Percentiles rank a stretch among this genome's conserved stretches.
phyloP scores from a whole-genome alignment of 805 yeast species.

The Peterozyma toletana region DNA sequence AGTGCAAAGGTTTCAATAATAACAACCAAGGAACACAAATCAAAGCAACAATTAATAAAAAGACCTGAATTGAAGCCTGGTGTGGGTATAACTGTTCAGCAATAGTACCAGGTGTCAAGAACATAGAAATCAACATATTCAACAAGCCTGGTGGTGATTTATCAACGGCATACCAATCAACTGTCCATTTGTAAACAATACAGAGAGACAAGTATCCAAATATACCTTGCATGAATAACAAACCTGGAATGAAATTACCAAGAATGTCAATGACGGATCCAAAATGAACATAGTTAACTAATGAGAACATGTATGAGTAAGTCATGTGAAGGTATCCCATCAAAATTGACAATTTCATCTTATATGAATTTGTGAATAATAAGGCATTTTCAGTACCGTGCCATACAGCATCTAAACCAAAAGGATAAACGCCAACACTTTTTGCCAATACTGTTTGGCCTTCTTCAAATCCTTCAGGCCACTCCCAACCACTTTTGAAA shows the following conservation, averaged over 20 bases:
- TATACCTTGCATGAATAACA: constrained; percentile 68
- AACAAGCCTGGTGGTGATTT: constrained; percentile 66
- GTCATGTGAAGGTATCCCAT: constrained; percentile 76
- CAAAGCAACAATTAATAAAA: constrained; percentile 50
- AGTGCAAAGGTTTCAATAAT: constrained; percentile 53
- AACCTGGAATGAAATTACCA: constrained; percentile 70
- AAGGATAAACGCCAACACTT: constrained; percentile 43
- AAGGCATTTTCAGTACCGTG: constrained; percentile 74
- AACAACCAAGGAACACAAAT: constrained; percentile 73
- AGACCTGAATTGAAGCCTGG: constrained; percentile 53
- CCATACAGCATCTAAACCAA: constrained; percentile 72
- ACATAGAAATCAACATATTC: constrained; percentile 73
- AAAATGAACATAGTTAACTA: constrained; percentile 54
- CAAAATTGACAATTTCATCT: constrained; percentile 68
- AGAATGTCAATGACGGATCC: constrained; percentile 55
- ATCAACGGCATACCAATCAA: constrained; percentile 58
- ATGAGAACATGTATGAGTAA: constrained; percentile 61
- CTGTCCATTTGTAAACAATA: constrained; percentile 68
- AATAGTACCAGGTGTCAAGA: constrained; percentile 62
- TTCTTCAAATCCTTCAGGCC: constrained; percentile 46
- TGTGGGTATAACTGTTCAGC: constrained; percentile 62
- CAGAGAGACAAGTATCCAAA: constrained; percentile 65
- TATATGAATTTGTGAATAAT: constrained; percentile 64
- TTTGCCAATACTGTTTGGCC: constrained; percentile 42
- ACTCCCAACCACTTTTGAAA: constrained; percentile 66